Evolutionary conservation across 441 rosid species (phyloP).

Genomic region (Melastoma candidum): DNA sequence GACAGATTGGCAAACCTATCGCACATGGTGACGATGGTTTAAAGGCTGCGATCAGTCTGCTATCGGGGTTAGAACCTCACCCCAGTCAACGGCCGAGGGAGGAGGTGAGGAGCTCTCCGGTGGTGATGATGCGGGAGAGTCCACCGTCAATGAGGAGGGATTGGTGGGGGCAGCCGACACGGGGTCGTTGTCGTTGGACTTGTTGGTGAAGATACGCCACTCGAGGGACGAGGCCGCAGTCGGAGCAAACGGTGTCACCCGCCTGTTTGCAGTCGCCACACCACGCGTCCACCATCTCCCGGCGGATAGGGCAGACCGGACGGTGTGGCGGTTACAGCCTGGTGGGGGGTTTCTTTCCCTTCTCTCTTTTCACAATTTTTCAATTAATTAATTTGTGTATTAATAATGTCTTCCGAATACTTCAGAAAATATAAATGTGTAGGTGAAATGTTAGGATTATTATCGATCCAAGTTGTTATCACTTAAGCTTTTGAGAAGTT

Average conservation of each 20-base stretch:
- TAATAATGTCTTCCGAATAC: too few relatives aligned
- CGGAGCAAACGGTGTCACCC: conserved; percentile 90
- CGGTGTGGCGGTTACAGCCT: too few relatives aligned
- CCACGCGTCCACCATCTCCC: conserved; percentile 55
- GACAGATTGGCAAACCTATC: conserved; percentile 41
- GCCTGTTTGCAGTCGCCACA: conserved; percentile 88
- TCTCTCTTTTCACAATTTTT: too few relatives aligned
- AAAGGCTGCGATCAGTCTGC: conserved; percentile 73
- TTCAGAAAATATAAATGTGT: too few relatives aligned
- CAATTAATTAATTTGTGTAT: too few relatives aligned
- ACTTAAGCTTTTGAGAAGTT: too few relatives aligned
- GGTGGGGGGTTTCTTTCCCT: too few relatives aligned
- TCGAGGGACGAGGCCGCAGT: conserved; percentile 86
- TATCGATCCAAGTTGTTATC: too few relatives aligned
- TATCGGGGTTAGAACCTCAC: conserved; percentile 92
- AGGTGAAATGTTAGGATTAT: too few relatives aligned
- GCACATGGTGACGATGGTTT: conserved; percentile 93
- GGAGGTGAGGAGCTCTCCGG: conserved; percentile 79
- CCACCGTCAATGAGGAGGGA: conserved; percentile 87
- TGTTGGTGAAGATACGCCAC: conserved; percentile 91
- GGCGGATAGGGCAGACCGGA: too few relatives aligned
- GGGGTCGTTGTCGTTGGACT: conserved; percentile 83
- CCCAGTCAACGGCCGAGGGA: conserved; percentile 94
- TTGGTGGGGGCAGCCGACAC: conserved; percentile 90
- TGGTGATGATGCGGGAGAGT: conserved; percentile 82